Evolutionary conservation across 2,329 filamentous ascomycete species (phyloP).

Genomic region (Colletotrichum melonis): DNA sequence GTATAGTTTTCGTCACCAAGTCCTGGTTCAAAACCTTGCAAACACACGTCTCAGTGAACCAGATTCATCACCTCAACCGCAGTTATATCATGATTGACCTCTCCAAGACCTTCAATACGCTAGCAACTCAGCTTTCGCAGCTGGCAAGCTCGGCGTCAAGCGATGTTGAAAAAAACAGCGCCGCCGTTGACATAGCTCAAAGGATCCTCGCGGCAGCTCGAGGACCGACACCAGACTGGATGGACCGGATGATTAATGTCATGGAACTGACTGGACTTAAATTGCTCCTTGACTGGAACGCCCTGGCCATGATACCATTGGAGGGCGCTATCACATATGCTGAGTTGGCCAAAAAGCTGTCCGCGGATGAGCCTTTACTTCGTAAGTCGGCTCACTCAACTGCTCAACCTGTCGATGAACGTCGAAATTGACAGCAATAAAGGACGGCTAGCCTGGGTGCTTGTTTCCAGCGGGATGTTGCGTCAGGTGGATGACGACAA

Average conservation of each 20-base stretch:
- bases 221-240: constrained; percentile 23
- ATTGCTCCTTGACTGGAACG: constrained; percentile 46
- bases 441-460: constrained; percentile 39
- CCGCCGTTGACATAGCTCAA: constrained; percentile 15
- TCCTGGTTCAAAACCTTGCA: background rate
- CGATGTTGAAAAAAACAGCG: constrained; percentile 16
- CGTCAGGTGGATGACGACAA: constrained; percentile 35
- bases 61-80: background rate
- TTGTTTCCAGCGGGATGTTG: constrained; percentile 38
- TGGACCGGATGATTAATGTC: background rate
- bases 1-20: background rate
- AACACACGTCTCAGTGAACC: background rate
- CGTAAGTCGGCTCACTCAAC: constrained; percentile 26
- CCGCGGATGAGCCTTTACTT: constrained; percentile 43
- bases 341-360: constrained; percentile 42
- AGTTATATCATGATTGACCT: background rate
- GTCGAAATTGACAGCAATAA: background rate
- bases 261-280: constrained; percentile 28
- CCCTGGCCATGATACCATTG: constrained; percentile 45
- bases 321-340: constrained; percentile 41
- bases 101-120: background rate
- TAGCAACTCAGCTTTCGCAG: constrained; percentile 12
- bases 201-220: constrained; percentile 15
- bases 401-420: too few relatives aligned
- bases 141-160: background rate